Percentiles rank a stretch among this genome's conserved stretches.
Evolutionary conservation across 1,284 basidiomycete species (phyloP).

Genomic region (Coriolopsis trogii): DNA sequence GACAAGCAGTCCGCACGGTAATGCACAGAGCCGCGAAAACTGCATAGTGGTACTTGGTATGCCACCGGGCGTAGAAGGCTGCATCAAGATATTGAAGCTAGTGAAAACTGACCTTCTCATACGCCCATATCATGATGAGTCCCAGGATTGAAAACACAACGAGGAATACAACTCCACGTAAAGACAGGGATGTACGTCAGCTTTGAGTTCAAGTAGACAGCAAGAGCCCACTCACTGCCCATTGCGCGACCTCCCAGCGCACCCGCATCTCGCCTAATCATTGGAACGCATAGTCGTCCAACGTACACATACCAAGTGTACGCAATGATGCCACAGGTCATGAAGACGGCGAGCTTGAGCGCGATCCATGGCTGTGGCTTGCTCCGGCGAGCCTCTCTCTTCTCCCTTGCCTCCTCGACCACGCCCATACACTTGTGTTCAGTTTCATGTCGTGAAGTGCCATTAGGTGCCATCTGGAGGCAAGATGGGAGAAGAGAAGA

Average conservation of each 20-base stretch:
- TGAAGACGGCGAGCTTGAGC: constrained; percentile 57
- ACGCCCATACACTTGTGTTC: constrained; percentile 32
- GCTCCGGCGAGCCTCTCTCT: constrained; percentile 37
- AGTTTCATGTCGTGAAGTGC: not conserved
- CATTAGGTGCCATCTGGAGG: constrained; percentile 18
- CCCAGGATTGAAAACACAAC: constrained; percentile 61
- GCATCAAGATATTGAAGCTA: not conserved
- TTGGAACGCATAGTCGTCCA: constrained; percentile 63
- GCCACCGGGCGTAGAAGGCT: too few species aligned
- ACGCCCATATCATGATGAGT: constrained; percentile 75
- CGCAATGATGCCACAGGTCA: constrained; percentile 56
- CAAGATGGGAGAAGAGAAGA: not conserved
- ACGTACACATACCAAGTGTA: constrained; percentile 76
- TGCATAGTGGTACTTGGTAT: too few species aligned
- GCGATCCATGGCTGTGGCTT: constrained; percentile 65
- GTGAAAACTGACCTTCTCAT: constrained; percentile 53
- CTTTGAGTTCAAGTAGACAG: not conserved
- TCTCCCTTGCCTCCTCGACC: constrained; percentile 47
- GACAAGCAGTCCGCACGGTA: too few species aligned
- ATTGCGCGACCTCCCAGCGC: constrained; percentile 48
- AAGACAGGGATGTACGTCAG: not conserved
- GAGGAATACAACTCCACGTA: constrained; percentile 55
- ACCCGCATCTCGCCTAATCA: constrained; percentile 48
- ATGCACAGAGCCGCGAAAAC: too few species aligned
- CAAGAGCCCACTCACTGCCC: constrained; percentile 57